Base-by-base conservation (phyloP, 768 basidiomycete genomes). In the Xerocomus brunneocitrinus region DNA sequence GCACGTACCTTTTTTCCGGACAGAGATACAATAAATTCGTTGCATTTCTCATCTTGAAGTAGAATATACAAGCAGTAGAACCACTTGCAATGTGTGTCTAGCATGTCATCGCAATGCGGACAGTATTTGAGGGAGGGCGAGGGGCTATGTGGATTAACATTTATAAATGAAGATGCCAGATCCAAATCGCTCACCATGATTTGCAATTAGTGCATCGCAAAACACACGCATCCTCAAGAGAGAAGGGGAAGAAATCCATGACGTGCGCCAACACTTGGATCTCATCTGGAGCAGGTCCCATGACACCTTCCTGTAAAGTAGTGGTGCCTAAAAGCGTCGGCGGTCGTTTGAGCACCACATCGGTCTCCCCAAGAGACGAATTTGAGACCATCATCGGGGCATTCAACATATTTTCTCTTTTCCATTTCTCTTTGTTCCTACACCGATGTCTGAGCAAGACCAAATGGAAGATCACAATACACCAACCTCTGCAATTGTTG, bases 161-260 rank as follows among this genome's bases (percentile, higher is more conserved):
- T 9, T 25, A 4, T 22, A 34, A 19, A 19, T 19, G 19, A 19
- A 34, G 4, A n/a, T 6, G 13, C 14, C 32, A 32, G 38, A 34
- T 38, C 30, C 24, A 45, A 16, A 36, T 13, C 22, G 13, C 76
- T 60, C 55, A 86, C 87, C 73, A 67, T 48, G 69, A 61, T 8
- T 76, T 60, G 66, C 87, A 89, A 4, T 73, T 74, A 7, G 69
- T 72, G 65, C 86, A 89, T 36, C 69, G 69, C 34, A 78, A 67
- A 25, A 72, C 68, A 34, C 78, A 74, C 14, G 75, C 80, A 14
- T 84, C 74, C 27, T 67, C 58, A 28, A 86, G 59, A 28, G 73
- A 61, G 31, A 74, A 69, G 1, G 87, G 87, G 58, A 74, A 77
- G 60, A 79, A 85, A 59, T 84, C 82, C 8, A 79, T 60, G 3